Base-by-base conservation (phyloP, 2,329 filamentous ascomycete genomes). In the Aspergillus fumigatus region DNA sequence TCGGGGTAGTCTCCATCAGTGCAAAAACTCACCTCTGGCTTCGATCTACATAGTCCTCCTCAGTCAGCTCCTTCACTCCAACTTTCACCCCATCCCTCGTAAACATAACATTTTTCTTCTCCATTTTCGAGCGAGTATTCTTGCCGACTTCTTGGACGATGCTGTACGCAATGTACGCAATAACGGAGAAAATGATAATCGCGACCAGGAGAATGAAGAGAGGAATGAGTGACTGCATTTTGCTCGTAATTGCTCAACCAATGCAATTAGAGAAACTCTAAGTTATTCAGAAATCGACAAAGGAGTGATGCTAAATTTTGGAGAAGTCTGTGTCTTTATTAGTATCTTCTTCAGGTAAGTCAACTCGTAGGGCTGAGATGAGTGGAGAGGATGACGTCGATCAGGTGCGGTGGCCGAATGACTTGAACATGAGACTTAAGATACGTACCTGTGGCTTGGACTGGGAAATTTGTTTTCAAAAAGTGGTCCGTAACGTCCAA, bases 31-130 rank as follows among this genome's bases (percentile, higher is more conserved):
- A 80, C 78, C 75, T 82, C 72, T 87, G 84, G 49, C 82, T 84
- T 69, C 73, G 79, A 67, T 86, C 84, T 62, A 80, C 79, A 64
- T 85, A 83, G 35, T 82, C 77, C 73, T 87, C 84, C 4, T 79
- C 75, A 26, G 73, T 75, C 10, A 84, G 63, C 63, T 86, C 80
- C 70, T 82, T 84, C 48, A 87, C 80, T 1, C 81, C 82, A 8
- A 87, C 83, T 60, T 82, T 82, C 62, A 84, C 79, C 23, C 84
- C 85, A 48, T 86, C 84, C 66, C 81, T 83, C 2, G 80, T 80
- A 66, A 86, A 81, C 10, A 77, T 72, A 40, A 88, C 78, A 61
- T 87, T 80, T 70, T 84, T 84, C 76, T 84, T 84, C 73, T 87
- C 83, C 80, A 87, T 82, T 62, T 84, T 83, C 66, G 81, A 78